phyloP scores from a whole-genome alignment of 768 basidiomycete genomes.

The Boletales sp. region DNA sequence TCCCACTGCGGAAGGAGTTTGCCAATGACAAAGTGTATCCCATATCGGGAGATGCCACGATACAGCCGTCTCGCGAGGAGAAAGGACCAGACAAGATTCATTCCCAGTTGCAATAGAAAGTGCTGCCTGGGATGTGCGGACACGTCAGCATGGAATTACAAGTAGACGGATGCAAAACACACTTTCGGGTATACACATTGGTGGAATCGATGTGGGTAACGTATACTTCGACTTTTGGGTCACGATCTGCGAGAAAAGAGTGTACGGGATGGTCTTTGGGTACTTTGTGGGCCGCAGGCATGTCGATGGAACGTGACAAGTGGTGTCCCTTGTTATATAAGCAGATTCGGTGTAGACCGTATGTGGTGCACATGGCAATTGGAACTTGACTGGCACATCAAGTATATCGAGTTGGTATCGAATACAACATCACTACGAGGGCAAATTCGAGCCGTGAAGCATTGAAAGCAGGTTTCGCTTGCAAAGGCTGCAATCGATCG shows the following conservation, averaged over 20 bases:
- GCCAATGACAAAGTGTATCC: constrained; percentile 23
- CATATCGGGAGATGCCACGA: constrained; percentile 25
- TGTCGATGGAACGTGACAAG: constrained; percentile 9
- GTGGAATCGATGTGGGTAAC: constrained; percentile 27
- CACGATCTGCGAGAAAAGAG: constrained; percentile 16
- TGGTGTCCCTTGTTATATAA: constrained; percentile 17
- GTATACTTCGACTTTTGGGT: constrained; percentile 24
- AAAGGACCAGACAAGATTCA: constrained; percentile 24
- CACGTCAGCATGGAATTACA: constrained; percentile 7
- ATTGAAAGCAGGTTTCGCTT: too few species aligned
- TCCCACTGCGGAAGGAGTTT: constrained; percentile 14
- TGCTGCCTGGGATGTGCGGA: constrained; percentile 15
- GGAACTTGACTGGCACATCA: too few species aligned
- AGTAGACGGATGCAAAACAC: constrained; percentile 1
- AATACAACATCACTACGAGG: too few species aligned
- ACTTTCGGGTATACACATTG: constrained; percentile 21
- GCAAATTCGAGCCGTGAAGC: too few species aligned
- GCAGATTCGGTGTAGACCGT: neutral
- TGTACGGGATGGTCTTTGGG: constrained; percentile 25
- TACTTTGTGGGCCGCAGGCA: constrained; percentile 24
- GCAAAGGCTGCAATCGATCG: too few species aligned
- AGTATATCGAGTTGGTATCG: too few species aligned
- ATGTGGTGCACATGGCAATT: too few species aligned
- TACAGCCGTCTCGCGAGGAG: constrained; percentile 23
- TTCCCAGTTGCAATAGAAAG: constrained; percentile 23